Base-by-base conservation (phyloP, 768 basidiomycete species). In the Hydnum rufescens region DNA sequence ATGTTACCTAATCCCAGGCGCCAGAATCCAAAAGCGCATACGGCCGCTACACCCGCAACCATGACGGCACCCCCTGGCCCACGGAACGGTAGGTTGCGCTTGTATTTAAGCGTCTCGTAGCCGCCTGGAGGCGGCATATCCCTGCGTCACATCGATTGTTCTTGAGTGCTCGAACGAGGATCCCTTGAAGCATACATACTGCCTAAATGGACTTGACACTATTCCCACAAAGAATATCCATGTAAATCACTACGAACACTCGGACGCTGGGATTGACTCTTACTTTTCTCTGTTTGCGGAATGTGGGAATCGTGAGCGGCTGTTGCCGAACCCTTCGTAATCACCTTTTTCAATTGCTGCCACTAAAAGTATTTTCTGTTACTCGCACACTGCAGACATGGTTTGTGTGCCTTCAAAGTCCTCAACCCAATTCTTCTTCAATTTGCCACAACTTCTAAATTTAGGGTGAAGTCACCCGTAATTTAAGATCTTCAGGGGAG, bases 91-190 rank as follows among this genome's bases (percentile, higher is more conserved):
- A 97, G 76, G 67, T 92, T 93, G 59, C 93, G 83, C 67, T 89
- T 92, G 75, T 96, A 99, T 66, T 81, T 81, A 68, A 99, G 68
- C 28, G 81, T 68, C 63, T 86, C 89, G 67, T 93, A 99, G 2
- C 93, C 93, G 56, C 89, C 90, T 43, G 78, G 59, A 39, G 93
- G 93, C 60, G 93, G 93, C 78, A 99, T 82, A 63, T 99, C 93
- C 68, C 92, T 95, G 67, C 28, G 30, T 6, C 6, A 50, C 13
- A 16, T 50, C 6, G 29, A 18, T 50, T 25, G 18, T 8, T 50
- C 6, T 16, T 6, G 25, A 6, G 6, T 6, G 23, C 49, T 6
- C 13, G 6, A 6, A 13, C 16, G 6, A 18, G 6, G 49, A 29
- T 6, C 23, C 18, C 28, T 31, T 6, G 6, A 32, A 31, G 26